A percentile compares a stretch with the other conserved stretches of the same genome.
Evolutionary conservation across 352 stramenopile genomes (phyloP).

Genomic region (Pythium guiyangense): DNA sequence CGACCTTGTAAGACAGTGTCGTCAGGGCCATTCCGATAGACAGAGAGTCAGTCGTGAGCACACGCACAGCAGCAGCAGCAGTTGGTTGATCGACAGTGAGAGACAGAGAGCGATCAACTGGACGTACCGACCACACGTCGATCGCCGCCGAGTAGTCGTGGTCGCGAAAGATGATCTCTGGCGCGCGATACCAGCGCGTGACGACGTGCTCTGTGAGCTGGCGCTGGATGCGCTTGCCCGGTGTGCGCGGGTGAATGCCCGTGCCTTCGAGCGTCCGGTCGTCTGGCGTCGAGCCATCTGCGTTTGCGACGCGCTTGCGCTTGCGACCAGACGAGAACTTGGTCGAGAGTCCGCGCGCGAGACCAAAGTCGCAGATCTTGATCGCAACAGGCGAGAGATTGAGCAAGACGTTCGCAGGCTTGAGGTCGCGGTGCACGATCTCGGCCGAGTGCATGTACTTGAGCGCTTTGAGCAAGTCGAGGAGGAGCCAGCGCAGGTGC

Average conservation of each 20-base stretch:
- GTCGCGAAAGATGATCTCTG: constrained; percentile 92
- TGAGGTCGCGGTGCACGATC: constrained; percentile 88
- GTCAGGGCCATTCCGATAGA: background rate
- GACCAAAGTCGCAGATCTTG: constrained; percentile 86
- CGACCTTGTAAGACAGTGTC: constrained; percentile 43
- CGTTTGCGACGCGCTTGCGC: constrained; percentile 48
- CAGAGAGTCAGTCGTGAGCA: constrained; percentile 1
- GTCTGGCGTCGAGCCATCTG: constrained; percentile 41
- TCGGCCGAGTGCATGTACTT: constrained; percentile 90
- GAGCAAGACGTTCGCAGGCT: constrained; percentile 85
- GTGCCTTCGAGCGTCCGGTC: constrained; percentile 57
- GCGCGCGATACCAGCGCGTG: constrained; percentile 93
- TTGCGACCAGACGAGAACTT: constrained; percentile 41
- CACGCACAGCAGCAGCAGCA: background rate
- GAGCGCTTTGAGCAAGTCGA: constrained; percentile 82
- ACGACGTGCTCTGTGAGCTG: constrained; percentile 95
- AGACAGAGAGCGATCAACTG: background rate
- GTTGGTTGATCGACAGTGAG: background rate
- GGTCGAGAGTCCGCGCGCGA: constrained; percentile 65
- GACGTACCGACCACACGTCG: constrained; percentile 85
- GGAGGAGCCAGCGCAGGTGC: constrained; percentile 77
- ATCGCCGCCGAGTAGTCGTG: constrained; percentile 87
- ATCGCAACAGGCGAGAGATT: constrained; percentile 84
- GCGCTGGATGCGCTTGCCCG: constrained; percentile 76
- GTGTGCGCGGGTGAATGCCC: constrained; percentile 66